These are phyloP conservation scores for Phytophthora sojae DNA, from an alignment of 352 stramenopile species.

Conservation along the genomic window DNA sequence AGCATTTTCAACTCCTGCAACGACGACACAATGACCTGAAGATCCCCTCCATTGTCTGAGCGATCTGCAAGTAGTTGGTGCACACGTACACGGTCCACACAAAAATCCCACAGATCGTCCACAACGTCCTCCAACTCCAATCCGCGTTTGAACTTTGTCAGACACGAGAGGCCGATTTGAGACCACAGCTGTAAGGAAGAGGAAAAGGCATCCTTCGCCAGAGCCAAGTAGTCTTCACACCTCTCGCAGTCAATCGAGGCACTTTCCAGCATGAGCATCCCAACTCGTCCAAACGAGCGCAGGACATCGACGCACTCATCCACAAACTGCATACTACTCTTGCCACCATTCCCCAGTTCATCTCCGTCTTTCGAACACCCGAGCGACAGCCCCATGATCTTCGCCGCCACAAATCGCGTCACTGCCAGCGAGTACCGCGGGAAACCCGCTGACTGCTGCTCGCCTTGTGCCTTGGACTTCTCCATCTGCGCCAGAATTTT, in stretches of 20 bases:
- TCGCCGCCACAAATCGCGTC: slow-evolving; percentile 63
- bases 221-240: slow-evolving; percentile 63
- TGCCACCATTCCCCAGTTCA: not conserved
- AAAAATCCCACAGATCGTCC: slow-evolving; percentile 85
- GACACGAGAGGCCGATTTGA: slow-evolving; percentile 64
- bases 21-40: slow-evolving; percentile 52
- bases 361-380: slow-evolving; percentile 35
- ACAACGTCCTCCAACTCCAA: slow-evolving; percentile 79
- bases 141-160: slow-evolving; percentile 72
- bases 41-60: slow-evolving; percentile 12
- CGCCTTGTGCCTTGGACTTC: slow-evolving; percentile 14
- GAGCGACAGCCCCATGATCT: slow-evolving; percentile 70
- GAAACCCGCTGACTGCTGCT: slow-evolving; percentile 8
- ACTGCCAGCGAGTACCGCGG: slow-evolving; percentile 42
- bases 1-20: slow-evolving; percentile 82
- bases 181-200: slow-evolving; percentile 63
- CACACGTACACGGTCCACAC: slow-evolving; percentile 69
- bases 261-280: slow-evolving; percentile 65
- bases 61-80: slow-evolving; percentile 40
- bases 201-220: slow-evolving; percentile 64
- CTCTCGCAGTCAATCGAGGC: slow-evolving; percentile 53
- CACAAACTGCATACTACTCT: slow-evolving; percentile 44
- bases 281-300: slow-evolving; percentile 76
- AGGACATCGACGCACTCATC: slow-evolving; percentile 79
- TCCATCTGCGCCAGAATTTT: slow-evolving; percentile 41